These are phyloP conservation scores for Tephrocybe sp. DNA, from an alignment of 768 basidiomycete species.

Conservation along the genomic window DNA sequence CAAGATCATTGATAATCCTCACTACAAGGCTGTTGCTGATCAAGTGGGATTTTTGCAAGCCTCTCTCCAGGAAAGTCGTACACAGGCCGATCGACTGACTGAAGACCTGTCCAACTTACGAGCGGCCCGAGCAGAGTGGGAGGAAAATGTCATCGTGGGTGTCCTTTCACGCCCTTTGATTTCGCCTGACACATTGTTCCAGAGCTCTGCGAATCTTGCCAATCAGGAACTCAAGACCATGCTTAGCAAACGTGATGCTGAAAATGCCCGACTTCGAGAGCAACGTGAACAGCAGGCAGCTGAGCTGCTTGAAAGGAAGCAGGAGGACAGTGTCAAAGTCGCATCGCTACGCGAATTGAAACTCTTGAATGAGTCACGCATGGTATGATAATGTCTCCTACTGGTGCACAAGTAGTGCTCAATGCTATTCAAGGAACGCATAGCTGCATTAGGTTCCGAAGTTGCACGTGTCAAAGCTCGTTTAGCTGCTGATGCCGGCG, in stretches of 20 bases:
- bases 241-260: conserved; percentile 63
- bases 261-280: conserved; percentile 68
- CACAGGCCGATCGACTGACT: conserved; percentile 38
- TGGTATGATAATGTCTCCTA: conserved; percentile 32
- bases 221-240: conserved; percentile 64
- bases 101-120: conserved; percentile 44
- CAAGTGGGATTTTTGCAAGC: conserved; percentile 51
- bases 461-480: conserved; percentile 68
- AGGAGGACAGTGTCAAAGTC: conserved; percentile 58
- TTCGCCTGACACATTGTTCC: conserved; percentile 4
- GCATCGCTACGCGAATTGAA: conserved; percentile 66
- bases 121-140: conserved; percentile 43
- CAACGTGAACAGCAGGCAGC: conserved; percentile 66
- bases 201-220: conserved; percentile 43
- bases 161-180: conserved; percentile 9
- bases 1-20: conserved; percentile 42
- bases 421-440: conserved; percentile 57
- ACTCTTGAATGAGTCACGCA: conserved; percentile 60
- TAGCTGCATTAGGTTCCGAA: conserved; percentile 71
- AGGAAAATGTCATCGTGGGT: conserved; percentile 45
- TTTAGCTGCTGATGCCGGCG: conserved; percentile 71
- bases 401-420: conserved; percentile 10
- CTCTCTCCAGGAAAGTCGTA: conserved; percentile 36
- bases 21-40: conserved; percentile 58
- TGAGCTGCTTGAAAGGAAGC: conserved; percentile 69